A percentile compares a stretch with the other conserved stretches of the same genome.
Conservation (phyloP, 345 rosid genomes). For the Arabis alpina region DNA sequence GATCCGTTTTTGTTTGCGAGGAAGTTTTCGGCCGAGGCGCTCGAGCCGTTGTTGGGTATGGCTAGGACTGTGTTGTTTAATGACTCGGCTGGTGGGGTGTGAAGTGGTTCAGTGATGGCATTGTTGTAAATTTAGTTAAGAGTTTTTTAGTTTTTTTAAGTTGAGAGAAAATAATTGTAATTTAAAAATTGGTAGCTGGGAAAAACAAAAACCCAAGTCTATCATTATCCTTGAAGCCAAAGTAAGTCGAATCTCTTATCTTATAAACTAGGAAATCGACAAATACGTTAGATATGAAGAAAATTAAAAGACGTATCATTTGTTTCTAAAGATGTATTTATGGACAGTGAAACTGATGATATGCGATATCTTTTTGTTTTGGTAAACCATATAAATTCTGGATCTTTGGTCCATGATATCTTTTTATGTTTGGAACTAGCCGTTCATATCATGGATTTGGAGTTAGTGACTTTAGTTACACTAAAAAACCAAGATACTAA, state of each 20-base stretch:
- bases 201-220: conserved; percentile 43
- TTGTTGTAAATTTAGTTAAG: conserved; percentile 47
- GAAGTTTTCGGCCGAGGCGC: conserved; percentile 56
- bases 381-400: too few relatives aligned
- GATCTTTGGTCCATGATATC: too few relatives aligned
- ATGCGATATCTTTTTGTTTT: too few relatives aligned
- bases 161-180: conserved; percentile 26
- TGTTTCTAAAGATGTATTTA: neutral
- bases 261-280: neutral
- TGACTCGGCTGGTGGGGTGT: conserved; percentile 44
- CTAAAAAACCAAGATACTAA: too few relatives aligned
- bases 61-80: conserved; percentile 58
- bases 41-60: conserved; percentile 50
- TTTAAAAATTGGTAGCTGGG: conserved; percentile 43
- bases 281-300: neutral
- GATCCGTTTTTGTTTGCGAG: conserved; percentile 75
- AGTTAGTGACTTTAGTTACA: too few relatives aligned
- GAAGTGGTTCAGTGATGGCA: conserved; percentile 3
- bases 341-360: neutral
- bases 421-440: too few relatives aligned
- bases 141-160: neutral
- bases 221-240: conserved; percentile 19
- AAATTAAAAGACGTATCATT: neutral
- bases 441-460: too few relatives aligned
- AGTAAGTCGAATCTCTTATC: conserved; percentile 5